Evolutionary conservation across 345 rosid genomes (phyloP).

Genomic region (Populus nigra): DNA sequence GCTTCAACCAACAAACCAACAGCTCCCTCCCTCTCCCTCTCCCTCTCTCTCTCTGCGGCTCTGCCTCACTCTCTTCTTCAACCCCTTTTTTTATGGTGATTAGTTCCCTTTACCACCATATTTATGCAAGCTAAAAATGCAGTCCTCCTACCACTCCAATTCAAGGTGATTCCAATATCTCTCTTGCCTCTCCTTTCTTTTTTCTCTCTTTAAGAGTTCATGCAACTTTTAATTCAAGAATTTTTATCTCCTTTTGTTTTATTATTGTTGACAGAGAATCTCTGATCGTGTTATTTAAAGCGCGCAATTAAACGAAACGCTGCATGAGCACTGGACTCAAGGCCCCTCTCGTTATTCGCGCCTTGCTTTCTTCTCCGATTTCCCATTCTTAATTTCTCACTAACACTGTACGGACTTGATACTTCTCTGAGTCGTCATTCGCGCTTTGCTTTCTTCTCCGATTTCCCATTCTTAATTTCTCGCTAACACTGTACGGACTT

Average conservation of each 20-base stretch:
- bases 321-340: conserved; percentile 3
- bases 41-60: background rate
- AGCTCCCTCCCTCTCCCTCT: background rate
- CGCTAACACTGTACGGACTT: background rate
- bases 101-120: background rate
- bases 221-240: too few relatives aligned
- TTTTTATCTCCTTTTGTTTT: background rate
- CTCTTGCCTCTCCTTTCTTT: background rate
- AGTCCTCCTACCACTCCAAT: background rate
- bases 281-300: conserved; percentile 25
- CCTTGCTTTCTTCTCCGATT: background rate
- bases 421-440: background rate
- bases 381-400: background rate
- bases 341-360: conserved; percentile 22
- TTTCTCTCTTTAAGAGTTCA: background rate
- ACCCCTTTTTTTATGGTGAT: background rate
- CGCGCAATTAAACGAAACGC: conserved; percentile 8
- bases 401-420: background rate
- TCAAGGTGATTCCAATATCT: background rate
- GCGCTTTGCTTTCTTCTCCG: background rate
- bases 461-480: background rate
- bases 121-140: background rate
- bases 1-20: too few relatives aligned
- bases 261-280: conserved; percentile 40
- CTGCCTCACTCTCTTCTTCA: background rate